Percentiles rank a stretch among this genome's conserved stretches.
Conservation (phyloP, 2,329 filamentous ascomycete species). For the Zelopaecilomyces penicillatus region DNA sequence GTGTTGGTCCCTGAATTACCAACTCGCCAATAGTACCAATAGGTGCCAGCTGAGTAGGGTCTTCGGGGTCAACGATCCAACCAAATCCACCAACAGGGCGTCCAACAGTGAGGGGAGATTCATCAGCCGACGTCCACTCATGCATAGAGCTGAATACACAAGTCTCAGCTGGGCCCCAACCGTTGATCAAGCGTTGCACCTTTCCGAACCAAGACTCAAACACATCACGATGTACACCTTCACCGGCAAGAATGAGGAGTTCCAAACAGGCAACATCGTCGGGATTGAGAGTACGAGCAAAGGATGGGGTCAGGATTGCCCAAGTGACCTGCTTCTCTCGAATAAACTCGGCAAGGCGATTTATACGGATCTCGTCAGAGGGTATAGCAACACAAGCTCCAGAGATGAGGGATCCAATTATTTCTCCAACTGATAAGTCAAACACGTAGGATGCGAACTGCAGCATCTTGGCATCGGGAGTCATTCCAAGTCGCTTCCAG, state of each 20-base stretch:
- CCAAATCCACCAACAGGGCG: conserved; percentile 2
- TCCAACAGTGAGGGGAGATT: conserved; percentile 6
- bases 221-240: background rate
- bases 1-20: too few relatives aligned
- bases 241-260: conserved; percentile 1
- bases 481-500: too few relatives aligned
- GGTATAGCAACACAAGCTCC: background rate
- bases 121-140: background rate
- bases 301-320: conserved; percentile 1
- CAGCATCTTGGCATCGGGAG: too few relatives aligned
- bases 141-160: background rate
- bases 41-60: background rate
- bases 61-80: conserved; percentile 4
- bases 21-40: too few relatives aligned
- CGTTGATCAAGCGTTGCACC: too few relatives aligned
- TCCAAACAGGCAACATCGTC: conserved; percentile 2
- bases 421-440: background rate
- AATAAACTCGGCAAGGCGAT: too few relatives aligned
- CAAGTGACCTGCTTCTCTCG: too few relatives aligned
- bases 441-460: background rate
- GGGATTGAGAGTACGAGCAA: conserved; percentile 1
- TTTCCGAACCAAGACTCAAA: too few relatives aligned
- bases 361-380: background rate
- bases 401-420: background rate
- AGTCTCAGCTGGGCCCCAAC: background rate